Evolutionary conservation across 176 grass and related monocot genomes (phyloP).

Genomic region (Rhynchospora tenuis): DNA sequence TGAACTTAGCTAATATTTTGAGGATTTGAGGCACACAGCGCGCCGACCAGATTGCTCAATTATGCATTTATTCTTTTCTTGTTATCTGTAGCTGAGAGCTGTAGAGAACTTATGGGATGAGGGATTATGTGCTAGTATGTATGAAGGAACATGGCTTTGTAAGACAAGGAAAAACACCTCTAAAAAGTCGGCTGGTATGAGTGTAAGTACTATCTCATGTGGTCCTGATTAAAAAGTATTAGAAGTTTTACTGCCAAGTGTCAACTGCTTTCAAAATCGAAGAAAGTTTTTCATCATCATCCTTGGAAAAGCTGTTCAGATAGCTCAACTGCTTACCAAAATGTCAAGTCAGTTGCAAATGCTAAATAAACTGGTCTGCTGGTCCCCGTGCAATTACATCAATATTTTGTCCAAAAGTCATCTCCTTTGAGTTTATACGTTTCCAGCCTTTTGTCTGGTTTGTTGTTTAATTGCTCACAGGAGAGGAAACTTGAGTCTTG

Average conservation of each 20-base stretch:
- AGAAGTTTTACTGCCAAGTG: neutral
- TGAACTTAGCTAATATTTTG: neutral
- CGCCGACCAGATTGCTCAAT: neutral
- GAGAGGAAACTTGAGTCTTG: neutral
- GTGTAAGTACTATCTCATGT: conserved; percentile 33
- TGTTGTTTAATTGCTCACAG: neutral
- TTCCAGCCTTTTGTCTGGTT: neutral
- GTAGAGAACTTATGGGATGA: conserved; percentile 68
- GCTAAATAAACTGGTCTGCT: neutral
- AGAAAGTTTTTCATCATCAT: neutral
- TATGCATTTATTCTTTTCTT: neutral
- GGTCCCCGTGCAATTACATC: neutral
- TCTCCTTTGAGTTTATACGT: neutral
- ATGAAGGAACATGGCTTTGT: conserved; percentile 72
- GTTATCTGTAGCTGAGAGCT: conserved; percentile 54
- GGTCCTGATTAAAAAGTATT: neutral
- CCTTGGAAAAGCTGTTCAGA: neutral
- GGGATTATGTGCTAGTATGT: conserved; percentile 74
- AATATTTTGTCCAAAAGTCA: neutral
- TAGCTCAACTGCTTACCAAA: neutral
- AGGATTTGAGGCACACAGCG: neutral
- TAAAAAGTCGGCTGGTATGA: conserved; percentile 41
- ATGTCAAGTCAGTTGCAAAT: neutral
- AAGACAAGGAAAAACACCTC: conserved; percentile 49
- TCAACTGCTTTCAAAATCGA: neutral